Percentiles rank a stretch among this genome's conserved stretches.
Conservation (phyloP, 306 rosid species). For the Albizia julibrissin region DNA sequence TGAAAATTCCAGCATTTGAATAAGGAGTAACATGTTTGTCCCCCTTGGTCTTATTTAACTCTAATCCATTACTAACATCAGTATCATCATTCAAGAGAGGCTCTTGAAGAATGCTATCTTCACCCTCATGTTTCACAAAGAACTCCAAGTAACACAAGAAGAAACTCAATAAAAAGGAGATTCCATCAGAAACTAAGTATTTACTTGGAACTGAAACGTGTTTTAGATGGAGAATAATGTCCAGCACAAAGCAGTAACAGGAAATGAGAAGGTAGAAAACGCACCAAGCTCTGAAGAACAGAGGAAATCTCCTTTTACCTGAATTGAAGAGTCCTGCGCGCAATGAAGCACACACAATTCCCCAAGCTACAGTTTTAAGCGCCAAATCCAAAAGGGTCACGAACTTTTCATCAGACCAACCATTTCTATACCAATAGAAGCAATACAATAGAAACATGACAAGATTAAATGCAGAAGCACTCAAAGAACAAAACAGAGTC, state of each 20-base stretch:
- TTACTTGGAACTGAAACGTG: conserved; percentile 23
- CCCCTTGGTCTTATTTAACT: conserved; percentile 37
- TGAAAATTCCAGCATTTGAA: conserved; percentile 57
- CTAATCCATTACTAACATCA: neutral
- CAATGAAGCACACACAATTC: conserved; percentile 36
- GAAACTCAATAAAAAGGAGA: conserved; percentile 32
- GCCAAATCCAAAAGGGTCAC: conserved; percentile 48
- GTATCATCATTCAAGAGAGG: conserved; percentile 46
- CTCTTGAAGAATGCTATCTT: conserved; percentile 32
- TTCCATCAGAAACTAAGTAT: conserved; percentile 37
- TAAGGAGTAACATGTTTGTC: conserved; percentile 48
- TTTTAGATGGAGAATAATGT: conserved; percentile 34
- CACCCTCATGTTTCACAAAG: conserved; percentile 36
- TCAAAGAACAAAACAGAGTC: conserved; percentile 35
- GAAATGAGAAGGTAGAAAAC: conserved; percentile 38
- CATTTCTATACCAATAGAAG: conserved; percentile 35
- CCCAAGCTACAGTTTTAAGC: conserved; percentile 41
- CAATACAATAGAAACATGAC: conserved; percentile 13
- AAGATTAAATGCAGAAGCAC: conserved; percentile 33
- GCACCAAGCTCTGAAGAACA: conserved; percentile 48
- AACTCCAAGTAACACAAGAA: conserved; percentile 38
- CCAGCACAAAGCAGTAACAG: conserved; percentile 33
- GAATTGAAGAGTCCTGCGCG: conserved; percentile 28
- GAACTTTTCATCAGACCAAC: conserved; percentile 42
- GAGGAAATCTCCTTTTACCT: conserved; percentile 29